phyloP scores from a whole-genome alignment of 2,329 filamentous ascomycete species.

The Xylaria sp. region DNA sequence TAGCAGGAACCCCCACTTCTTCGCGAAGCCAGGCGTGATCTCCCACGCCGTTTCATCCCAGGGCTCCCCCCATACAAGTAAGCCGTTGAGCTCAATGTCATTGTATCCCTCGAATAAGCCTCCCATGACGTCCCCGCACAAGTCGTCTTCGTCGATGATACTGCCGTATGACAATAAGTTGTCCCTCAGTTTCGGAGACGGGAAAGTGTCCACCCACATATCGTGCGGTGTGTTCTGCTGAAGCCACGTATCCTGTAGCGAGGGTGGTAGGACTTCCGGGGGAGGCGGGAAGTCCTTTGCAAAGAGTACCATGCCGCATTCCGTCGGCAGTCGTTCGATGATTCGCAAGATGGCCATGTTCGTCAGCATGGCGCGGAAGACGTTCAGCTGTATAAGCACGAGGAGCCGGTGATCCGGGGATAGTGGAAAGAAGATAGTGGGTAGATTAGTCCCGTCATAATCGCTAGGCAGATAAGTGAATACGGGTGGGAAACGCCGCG shows the following conservation, averaged over 20 bases:
- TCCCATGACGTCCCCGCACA: constrained; percentile 48
- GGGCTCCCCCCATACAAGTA: constrained; percentile 54
- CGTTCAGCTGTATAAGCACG: constrained; percentile 45
- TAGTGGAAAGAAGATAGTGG: constrained; percentile 41
- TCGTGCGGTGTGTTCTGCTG: constrained; percentile 45
- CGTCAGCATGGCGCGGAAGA: constrained; percentile 40
- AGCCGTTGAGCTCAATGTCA: constrained; percentile 44
- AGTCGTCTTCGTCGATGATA: constrained; percentile 45
- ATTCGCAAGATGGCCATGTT: constrained; percentile 43
- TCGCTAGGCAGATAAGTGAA: constrained; percentile 38
- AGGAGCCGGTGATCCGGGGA: constrained; percentile 44
- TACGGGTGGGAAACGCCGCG: constrained; percentile 37
- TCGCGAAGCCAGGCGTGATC: constrained; percentile 51
- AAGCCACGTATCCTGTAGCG: constrained; percentile 45
- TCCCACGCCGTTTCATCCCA: constrained; percentile 54
- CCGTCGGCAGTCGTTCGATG: constrained; percentile 42
- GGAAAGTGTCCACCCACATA: constrained; percentile 48
- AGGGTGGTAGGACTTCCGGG: constrained; percentile 38
- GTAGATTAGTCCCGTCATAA: constrained; percentile 17
- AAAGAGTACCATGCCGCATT: constrained; percentile 42
- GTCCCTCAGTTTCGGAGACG: constrained; percentile 47
- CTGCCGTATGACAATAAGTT: constrained; percentile 44
- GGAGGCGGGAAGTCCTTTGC: constrained; percentile 37
- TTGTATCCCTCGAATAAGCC: constrained; percentile 48
- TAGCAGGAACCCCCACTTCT: constrained; percentile 52